A percentile compares a stretch with the other conserved stretches of the same genome.
Conservation (phyloP, 345 rosid species). For the Gossypium rotundifolium region DNA sequence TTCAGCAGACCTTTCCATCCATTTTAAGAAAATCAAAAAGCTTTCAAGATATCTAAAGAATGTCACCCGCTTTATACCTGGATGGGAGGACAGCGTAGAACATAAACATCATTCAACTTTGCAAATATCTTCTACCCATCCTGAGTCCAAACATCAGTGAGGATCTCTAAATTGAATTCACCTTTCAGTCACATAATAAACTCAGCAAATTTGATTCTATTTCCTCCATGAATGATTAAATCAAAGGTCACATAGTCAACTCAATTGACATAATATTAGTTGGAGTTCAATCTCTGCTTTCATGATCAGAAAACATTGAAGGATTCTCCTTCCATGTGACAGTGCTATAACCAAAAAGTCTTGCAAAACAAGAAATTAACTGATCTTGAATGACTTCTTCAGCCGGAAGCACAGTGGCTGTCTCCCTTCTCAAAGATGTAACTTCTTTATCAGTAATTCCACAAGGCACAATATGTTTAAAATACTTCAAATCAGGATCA, state of each 20-base stretch:
- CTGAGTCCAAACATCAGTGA: not conserved
- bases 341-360: slow-evolving; percentile 44
- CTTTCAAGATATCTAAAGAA: not conserved
- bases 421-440: slow-evolving; percentile 72
- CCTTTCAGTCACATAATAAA: slow-evolving; percentile 17
- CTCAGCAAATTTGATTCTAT: slow-evolving; percentile 62
- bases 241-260: not conserved
- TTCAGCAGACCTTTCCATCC: not conserved
- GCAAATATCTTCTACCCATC: not conserved
- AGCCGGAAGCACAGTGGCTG: slow-evolving; percentile 45
- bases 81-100: not conserved
- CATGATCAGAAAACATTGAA: slow-evolving; percentile 21
- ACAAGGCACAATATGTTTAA: slow-evolving; percentile 87
- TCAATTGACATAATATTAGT: not conserved
- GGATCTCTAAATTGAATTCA: slow-evolving; percentile 2
- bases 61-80: slow-evolving; percentile 2
- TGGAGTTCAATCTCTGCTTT: slow-evolving; percentile 13
- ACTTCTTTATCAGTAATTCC: slow-evolving; percentile 85
- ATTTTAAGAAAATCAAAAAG: not conserved
- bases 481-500: slow-evolving; percentile 75
- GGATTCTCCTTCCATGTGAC: slow-evolving; percentile 46
- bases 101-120: not conserved
- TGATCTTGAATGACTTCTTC: slow-evolving; percentile 73
- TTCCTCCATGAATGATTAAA: slow-evolving; percentile 2
- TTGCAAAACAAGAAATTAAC: slow-evolving; percentile 67